Base-by-base conservation (phyloP, 228 moss, liverwort and hornwort genomes). In the Sphagnum magellanicum region DNA sequence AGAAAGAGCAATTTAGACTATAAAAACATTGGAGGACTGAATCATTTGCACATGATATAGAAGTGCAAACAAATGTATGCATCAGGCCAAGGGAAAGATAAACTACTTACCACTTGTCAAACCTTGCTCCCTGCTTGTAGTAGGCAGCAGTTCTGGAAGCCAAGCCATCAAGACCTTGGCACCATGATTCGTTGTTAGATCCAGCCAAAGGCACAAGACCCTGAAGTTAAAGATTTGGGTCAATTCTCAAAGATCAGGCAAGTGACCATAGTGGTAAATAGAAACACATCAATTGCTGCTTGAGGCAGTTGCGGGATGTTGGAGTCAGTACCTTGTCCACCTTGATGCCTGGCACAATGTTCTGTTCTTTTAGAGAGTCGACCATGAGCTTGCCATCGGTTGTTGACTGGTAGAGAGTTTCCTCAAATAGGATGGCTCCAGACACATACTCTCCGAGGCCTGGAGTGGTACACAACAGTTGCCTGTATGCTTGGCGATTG, bases 401-500 rank as follows among this genome's bases (percentile, higher is more conserved):
- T 52, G 88, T 89, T 59, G 73, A 67, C 81, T 89, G 88, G 83
- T 85, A 89, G 4, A 89, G 68, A 52, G 88, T 89, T 74, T 89
- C 88, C 83, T 89, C 88, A 73, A 89, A 89, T 52, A 89, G n/a
- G 50, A 89, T 85, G 47, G 88, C 88, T 47, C 88, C 88, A 14
- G 85, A 85, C 53, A 88, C 68, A 74, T 85, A 88, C 76, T 88
- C 80, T 47, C 85, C 86, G 11, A 85, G 79, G 14, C 83, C 79
- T 11, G 88, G 88, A 49, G 88, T 72, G 65, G 68, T 72, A 65
- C 82, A 75, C 52, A 89, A 77, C 59, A 89, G 73, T 72, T 85
- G 80, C 66, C 88, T 78, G 81, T 85, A 85, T 8, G 82, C 80
- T 79, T 89, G 88, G 4, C 88, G 79, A 60, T 85, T 89, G 49